phyloP scores from a whole-genome alignment of 129 eudicot genomes.

The Pittosporum tobira region DNA sequence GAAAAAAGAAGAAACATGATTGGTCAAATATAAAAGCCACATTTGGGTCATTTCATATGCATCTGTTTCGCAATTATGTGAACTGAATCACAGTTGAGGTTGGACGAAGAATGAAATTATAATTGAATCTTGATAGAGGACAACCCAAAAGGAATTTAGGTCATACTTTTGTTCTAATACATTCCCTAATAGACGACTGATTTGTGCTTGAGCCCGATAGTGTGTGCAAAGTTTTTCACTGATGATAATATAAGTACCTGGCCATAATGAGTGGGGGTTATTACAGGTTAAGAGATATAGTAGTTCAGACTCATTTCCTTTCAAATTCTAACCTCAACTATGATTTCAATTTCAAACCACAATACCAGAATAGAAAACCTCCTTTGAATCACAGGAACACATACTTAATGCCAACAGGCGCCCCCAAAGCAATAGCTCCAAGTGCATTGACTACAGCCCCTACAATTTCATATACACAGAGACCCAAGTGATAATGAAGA shows the following conservation, averaged over 20 bases:
- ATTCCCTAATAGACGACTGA: background rate
- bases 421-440: slow-evolving; percentile 93
- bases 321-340: slow-evolving; percentile 21
- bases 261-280: background rate
- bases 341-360: slow-evolving; percentile 5
- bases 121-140: background rate
- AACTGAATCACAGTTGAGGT: slow-evolving; percentile 11
- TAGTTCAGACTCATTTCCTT: slow-evolving; percentile 4
- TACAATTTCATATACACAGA: slow-evolving; percentile 23
- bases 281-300: background rate
- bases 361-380: slow-evolving; percentile 8
- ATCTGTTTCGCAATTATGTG: background rate
- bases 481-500: background rate
- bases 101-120: background rate
- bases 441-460: slow-evolving; percentile 79
- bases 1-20: background rate
- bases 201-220: background rate
- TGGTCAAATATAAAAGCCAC: background rate
- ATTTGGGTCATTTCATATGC: background rate
- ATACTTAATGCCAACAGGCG: slow-evolving; percentile 74
- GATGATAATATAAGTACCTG: slow-evolving; percentile 2
- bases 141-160: background rate
- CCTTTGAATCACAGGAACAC: slow-evolving; percentile 17
- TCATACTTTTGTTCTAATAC: background rate
- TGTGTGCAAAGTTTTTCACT: background rate